phyloP scores from a whole-genome alignment of 2,329 filamentous ascomycete species.

The Xylogone sp. region DNA sequence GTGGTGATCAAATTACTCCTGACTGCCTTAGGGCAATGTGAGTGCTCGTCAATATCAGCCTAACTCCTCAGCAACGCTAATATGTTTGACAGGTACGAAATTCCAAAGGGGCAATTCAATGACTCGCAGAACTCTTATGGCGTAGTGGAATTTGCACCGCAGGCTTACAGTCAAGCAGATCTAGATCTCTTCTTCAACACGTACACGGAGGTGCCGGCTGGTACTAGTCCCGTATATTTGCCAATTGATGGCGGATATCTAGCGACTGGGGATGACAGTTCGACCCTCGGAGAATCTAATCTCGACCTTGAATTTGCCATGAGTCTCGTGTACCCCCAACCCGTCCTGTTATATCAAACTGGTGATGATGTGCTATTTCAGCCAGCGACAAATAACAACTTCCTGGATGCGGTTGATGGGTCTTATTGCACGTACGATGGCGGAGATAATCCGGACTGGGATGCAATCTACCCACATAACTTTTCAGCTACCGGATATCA shows the following conservation, averaged over 20 bases:
- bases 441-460: slow-evolving; percentile 35
- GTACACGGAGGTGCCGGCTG: slow-evolving; percentile 37
- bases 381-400: slow-evolving; percentile 19
- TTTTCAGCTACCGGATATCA: slow-evolving; percentile 29
- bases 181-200: slow-evolving; percentile 44
- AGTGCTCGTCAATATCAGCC: neutral
- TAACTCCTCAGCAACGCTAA: neutral
- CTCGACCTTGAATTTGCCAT: slow-evolving; percentile 40
- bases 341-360: slow-evolving; percentile 45
- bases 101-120: slow-evolving; percentile 29
- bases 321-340: slow-evolving; percentile 47
- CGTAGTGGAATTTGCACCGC: slow-evolving; percentile 51
- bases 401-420: slow-evolving; percentile 39
- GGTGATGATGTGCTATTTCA: slow-evolving; percentile 27
- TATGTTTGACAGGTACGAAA: slow-evolving; percentile 6
- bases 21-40: neutral
- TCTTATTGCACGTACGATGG: slow-evolving; percentile 41
- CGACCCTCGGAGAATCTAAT: slow-evolving; percentile 27
- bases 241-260: slow-evolving; percentile 1
- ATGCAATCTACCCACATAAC: slow-evolving; percentile 32
- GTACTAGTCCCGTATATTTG: slow-evolving; percentile 32
- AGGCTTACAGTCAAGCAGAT: slow-evolving; percentile 49
- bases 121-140: slow-evolving; percentile 46
- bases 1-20: neutral
- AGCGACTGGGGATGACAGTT: slow-evolving; percentile 11